Evolutionary conservation across 164 flowering plant species (phyloP).

Genomic region (Vitis rupestris): DNA sequence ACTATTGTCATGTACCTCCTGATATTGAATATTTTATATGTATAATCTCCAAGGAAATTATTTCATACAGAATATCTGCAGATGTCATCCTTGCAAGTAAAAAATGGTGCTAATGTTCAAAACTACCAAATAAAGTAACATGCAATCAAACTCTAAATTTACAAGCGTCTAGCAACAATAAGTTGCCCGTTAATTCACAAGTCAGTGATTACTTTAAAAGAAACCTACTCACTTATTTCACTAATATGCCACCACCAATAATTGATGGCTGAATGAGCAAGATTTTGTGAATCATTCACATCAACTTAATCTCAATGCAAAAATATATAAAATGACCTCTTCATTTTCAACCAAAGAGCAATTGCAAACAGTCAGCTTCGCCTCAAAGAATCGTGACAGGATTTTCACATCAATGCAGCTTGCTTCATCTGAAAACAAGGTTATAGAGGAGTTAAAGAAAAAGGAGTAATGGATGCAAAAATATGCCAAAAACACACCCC

Average conservation of each 20-base stretch:
- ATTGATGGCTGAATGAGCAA: neutral
- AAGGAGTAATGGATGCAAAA: neutral
- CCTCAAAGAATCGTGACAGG: constrained; percentile 69
- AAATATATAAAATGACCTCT: constrained; percentile 32
- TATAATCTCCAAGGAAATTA: too few species aligned
- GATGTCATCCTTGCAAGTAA: too few species aligned
- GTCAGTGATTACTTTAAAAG: too few species aligned
- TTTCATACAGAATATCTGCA: too few species aligned
- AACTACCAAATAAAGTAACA: too few species aligned
- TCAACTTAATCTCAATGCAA: neutral
- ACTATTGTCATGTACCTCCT: too few species aligned
- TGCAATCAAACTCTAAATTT: too few species aligned
- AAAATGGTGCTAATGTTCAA: too few species aligned
- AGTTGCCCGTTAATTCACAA: too few species aligned
- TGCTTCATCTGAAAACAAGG: constrained; percentile 36
- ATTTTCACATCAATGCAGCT: constrained; percentile 53
- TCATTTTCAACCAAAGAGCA: constrained; percentile 34
- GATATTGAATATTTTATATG: too few species aligned
- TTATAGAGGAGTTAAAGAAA: constrained; percentile 1
- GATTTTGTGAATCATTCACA: neutral
- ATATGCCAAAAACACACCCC: neutral
- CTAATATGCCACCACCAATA: neutral
- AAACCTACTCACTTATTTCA: neutral
- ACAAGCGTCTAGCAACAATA: too few species aligned
- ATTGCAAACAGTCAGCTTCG: constrained; percentile 74